Conservation (phyloP, 768 basidiomycete genomes). For the Tricholoma terreum region DNA sequence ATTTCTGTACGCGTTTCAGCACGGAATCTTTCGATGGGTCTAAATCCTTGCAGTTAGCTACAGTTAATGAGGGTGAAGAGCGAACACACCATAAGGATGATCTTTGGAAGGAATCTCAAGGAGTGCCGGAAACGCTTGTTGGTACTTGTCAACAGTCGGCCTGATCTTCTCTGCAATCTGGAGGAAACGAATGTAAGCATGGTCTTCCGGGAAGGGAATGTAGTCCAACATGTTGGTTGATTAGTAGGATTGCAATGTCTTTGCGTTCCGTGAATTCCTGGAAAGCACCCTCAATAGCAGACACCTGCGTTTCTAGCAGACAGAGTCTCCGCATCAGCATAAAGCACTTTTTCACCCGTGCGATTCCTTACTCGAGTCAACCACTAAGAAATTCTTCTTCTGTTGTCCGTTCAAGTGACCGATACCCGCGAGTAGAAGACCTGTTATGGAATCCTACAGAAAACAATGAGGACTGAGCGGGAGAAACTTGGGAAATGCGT, state of each 20-base stretch:
- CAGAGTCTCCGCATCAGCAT: constrained; percentile 25
- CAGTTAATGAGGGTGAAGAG: background rate
- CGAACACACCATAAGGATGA: constrained; percentile 85
- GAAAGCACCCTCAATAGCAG: constrained; percentile 88
- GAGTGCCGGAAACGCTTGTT: constrained; percentile 93
- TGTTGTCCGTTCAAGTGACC: constrained; percentile 88
- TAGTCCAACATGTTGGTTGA: constrained; percentile 87
- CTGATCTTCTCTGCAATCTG: constrained; percentile 98
- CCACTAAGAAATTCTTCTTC: constrained; percentile 97
- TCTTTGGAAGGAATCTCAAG: constrained; percentile 99
- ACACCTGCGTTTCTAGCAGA: constrained; percentile 72
- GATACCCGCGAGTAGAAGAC: constrained; percentile 90
- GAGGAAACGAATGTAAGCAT: background rate
- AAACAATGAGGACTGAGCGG: constrained; percentile 12
- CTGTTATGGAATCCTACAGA: constrained; percentile 91
- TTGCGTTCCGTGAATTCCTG: constrained; percentile 92
- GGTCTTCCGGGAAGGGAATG: background rate
- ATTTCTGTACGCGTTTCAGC: constrained; percentile 93
- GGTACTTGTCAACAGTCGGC: constrained; percentile 91
- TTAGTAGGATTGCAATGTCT: constrained; percentile 94
- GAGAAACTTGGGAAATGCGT: constrained; percentile 10
- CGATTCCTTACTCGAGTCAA: constrained; percentile 78
- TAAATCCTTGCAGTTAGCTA: constrained; percentile 24
- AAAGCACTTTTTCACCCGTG: background rate
- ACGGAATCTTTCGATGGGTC: constrained; percentile 96